Conservation (phyloP, 257 asterid species). For the Solanum raphanifolium region DNA sequence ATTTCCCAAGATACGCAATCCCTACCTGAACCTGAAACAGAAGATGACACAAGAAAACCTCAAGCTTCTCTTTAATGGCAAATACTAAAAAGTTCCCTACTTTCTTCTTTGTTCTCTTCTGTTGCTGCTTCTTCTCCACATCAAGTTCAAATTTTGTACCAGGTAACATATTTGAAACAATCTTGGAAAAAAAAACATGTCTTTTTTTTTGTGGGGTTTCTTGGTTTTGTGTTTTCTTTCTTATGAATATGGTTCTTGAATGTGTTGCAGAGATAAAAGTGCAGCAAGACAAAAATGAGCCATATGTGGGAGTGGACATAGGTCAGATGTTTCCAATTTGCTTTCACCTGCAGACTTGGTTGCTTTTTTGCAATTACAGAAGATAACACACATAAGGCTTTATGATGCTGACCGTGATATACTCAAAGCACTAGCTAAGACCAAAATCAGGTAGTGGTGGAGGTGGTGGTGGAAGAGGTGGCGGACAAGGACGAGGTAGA, state of each 20-base stretch:
- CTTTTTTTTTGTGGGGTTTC: neutral
- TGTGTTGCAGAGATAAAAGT: slow-evolving; percentile 38
- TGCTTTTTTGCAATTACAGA: slow-evolving; percentile 36
- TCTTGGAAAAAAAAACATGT: neutral
- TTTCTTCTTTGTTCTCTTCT: slow-evolving; percentile 12
- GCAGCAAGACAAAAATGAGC: slow-evolving; percentile 53
- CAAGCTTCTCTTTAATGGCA: slow-evolving; percentile 39
- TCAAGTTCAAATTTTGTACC: slow-evolving; percentile 9
- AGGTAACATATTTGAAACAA: slow-evolving; percentile 25
- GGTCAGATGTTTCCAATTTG: slow-evolving; percentile 75
- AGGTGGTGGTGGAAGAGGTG: neutral
- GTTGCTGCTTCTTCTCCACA: neutral
- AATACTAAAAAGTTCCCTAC: slow-evolving; percentile 17
- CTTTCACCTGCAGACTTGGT: slow-evolving; percentile 56
- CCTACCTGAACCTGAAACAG: slow-evolving; percentile 23
- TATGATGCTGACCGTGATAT: no score
- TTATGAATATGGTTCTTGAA: neutral
- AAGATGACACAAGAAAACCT: slow-evolving; percentile 52
- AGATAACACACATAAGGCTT: no score
- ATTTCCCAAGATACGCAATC: slow-evolving; percentile 7
- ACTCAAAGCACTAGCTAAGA: no score
- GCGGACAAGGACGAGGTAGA: neutral
- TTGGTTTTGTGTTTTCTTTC: neutral
- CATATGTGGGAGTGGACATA: slow-evolving; percentile 80
- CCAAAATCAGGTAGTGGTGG: slow-evolving; percentile 5